Conservation (phyloP, 1,139 yeast species). For the Nakaseomyces kungkrabaensis region DNA sequence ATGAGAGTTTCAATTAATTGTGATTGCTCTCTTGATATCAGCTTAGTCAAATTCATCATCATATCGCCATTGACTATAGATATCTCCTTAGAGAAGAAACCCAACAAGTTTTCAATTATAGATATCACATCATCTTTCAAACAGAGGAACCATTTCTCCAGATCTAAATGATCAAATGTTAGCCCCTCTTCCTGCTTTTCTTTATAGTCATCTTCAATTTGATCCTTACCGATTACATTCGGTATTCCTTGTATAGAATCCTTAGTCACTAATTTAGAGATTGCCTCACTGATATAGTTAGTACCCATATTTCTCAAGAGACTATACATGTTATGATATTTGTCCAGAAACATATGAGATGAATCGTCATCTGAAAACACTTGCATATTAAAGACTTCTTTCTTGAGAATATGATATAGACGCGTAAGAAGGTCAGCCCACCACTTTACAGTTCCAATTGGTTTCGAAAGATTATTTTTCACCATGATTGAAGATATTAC, state of each 20-base stretch:
- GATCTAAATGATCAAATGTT: slow-evolving; percentile 7
- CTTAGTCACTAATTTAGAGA: slow-evolving; percentile 17
- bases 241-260: slow-evolving; percentile 20
- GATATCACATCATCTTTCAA: slow-evolving; percentile 19
- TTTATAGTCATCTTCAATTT: slow-evolving; percentile 7
- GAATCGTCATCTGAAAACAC: slow-evolving; percentile 8
- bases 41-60: slow-evolving; percentile 16
- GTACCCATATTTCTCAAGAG: slow-evolving; percentile 23
- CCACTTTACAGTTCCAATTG: slow-evolving; percentile 16
- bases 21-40: slow-evolving; percentile 24
- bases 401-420: slow-evolving; percentile 16
- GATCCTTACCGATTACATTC: slow-evolving; percentile 22
- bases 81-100: slow-evolving; percentile 12
- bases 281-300: slow-evolving; percentile 15
- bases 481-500: slow-evolving; percentile 14
- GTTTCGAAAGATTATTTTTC: slow-evolving; percentile 1
- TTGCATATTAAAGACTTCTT: slow-evolving; percentile 13
- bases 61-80: slow-evolving; percentile 16
- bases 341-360: slow-evolving; percentile 9
- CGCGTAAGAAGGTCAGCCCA: slow-evolving; percentile 22
- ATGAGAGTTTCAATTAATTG: slow-evolving; percentile 15
- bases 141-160: slow-evolving; percentile 21
- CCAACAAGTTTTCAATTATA: slow-evolving; percentile 19
- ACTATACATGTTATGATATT: slow-evolving; percentile 18
- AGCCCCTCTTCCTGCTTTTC: slow-evolving; percentile 5